Base-by-base conservation (phyloP, 441 rosid genomes). In the Gossypium lobatum region DNA sequence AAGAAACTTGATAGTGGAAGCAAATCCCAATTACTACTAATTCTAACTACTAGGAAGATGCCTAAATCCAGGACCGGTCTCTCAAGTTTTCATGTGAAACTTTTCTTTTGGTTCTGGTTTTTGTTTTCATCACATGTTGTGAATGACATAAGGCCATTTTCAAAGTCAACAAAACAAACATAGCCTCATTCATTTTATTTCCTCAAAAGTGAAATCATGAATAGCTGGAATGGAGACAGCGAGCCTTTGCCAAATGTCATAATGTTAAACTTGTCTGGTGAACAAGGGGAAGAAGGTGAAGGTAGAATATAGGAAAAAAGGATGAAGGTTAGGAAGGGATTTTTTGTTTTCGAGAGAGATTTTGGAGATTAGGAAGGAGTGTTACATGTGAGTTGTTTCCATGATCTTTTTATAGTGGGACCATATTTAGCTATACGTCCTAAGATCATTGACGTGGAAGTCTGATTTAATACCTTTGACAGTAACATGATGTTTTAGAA, bases 151-250 rank as follows among this genome's bases (percentile, higher is more conserved):
- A 42, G 34, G 18, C 54, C 54, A 20, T 11, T 5, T 65, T 42
- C 6, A 67, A 46, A 8, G 74, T 71, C 74, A 71, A 31, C 66
- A 62, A 16, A 71, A 16, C 20, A 28, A 16, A 64, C 46, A 57
- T 14, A 57, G 7, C 39, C 17, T 17, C 64, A 20, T 53, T 17
- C 64, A 18, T 50, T 61, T 28, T 7, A 1, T 69, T 20, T 17
- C 5, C 10, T 5, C 23, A 11, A 48, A 57, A n/a, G 73, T 53
- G 55, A 54, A 70, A 70, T 54, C 72, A 70, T 31, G 52, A 70
- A 54, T 70, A 31, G 50, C 52, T 54, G 73, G 64, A 70, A 34
- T 9, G 3, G 7, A 11, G 53, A 11, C 4, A 31, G 21, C 39
- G 20, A 70, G 37, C 18, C 50, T 21, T 45, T 42, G 37, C 53